These are phyloP conservation scores for Lactifluus pinguis DNA, from an alignment of 768 basidiomycete species.

Conservation along the genomic window DNA sequence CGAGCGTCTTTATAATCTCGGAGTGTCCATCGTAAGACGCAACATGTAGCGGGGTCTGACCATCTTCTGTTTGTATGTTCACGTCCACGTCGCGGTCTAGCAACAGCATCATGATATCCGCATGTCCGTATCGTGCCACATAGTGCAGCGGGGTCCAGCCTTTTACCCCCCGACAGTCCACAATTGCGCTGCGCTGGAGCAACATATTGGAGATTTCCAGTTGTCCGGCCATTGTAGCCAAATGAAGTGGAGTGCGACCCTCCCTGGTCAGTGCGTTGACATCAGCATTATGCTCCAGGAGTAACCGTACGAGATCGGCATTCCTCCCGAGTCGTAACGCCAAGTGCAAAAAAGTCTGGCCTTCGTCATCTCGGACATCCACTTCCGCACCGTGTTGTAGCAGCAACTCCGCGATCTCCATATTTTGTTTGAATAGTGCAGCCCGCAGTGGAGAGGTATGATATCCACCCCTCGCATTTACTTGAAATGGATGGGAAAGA, in stretches of 20 bases:
- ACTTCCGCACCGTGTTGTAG: not conserved
- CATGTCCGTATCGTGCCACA: not conserved
- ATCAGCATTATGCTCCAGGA: not conserved
- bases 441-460: not conserved
- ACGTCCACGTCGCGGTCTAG: not conserved
- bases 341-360: not conserved
- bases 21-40: not conserved
- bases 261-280: not conserved
- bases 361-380: not conserved
- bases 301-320: not conserved
- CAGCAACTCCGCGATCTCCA: not conserved
- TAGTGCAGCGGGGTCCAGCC: not conserved
- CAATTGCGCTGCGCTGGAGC: not conserved
- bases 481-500: not conserved
- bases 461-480: not conserved
- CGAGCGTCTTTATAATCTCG: not conserved
- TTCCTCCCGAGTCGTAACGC: not conserved
- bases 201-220: not conserved
- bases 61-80: not conserved
- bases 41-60: not conserved
- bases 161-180: not conserved
- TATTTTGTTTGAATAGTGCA: not conserved
- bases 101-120: not conserved
- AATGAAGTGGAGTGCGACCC: not conserved
- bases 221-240: not conserved